Conservation (phyloP, 306 rosid genomes). For the Arachis stenosperma region DNA sequence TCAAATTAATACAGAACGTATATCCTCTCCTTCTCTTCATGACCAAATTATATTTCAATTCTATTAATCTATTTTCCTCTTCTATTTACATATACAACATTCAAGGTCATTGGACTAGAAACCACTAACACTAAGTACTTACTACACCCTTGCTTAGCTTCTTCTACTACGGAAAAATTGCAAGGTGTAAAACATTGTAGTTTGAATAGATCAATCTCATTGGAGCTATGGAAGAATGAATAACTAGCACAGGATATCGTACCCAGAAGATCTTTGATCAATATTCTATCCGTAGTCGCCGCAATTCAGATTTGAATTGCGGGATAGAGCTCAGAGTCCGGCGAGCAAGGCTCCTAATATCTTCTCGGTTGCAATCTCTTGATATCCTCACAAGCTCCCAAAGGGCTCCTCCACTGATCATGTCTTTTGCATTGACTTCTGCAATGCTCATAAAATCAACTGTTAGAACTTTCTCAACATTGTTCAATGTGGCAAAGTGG, state of each 20-base stretch:
- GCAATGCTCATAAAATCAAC: constrained; percentile 13
- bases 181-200: constrained; percentile 14
- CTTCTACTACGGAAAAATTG: constrained; percentile 50
- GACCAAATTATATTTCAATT: constrained; percentile 14
- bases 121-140: constrained; percentile 20
- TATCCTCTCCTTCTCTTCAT: neutral
- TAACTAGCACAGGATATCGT: neutral
- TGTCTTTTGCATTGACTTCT: constrained; percentile 88
- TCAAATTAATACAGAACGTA: constrained; percentile 29
- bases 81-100: neutral
- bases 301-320: constrained; percentile 66
- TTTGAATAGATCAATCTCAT: constrained; percentile 18
- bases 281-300: constrained; percentile 63
- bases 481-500: constrained; percentile 68
- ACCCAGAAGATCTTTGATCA: constrained; percentile 33
- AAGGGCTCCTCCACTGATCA: constrained; percentile 86
- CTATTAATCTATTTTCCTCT: neutral
- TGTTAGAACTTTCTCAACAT: neutral
- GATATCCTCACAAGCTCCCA: constrained; percentile 91
- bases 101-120: constrained; percentile 19
- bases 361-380: constrained; percentile 79
- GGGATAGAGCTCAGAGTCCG: constrained; percentile 60
- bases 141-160: constrained; percentile 18
- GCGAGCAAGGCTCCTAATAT: constrained; percentile 74
- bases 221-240: constrained; percentile 6